Evolutionary conservation across 176 grass and related monocot species (phyloP), one percentile per base, ranked within the genome.

Genomic region (Chloris gayana): DNA sequence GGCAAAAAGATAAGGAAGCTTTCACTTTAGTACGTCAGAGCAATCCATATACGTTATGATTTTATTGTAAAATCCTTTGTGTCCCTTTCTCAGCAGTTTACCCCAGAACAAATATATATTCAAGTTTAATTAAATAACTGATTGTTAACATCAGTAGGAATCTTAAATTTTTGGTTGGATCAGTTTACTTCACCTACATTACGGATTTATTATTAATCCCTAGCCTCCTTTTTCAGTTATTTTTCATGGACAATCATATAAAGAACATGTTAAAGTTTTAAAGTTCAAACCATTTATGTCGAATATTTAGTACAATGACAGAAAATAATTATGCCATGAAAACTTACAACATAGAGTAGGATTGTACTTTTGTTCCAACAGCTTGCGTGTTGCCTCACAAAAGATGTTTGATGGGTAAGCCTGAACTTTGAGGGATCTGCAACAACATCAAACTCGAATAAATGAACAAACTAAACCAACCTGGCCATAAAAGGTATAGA

Each of bases 341-440:
- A 57, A 72, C 91, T 91, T 93, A 97, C 94, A 70, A 86, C 60
- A 87, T 97, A 97, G 35, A 97, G 73, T 32, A 90, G 10, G 50
- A 91, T 19, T 6, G 49, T 60, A 38, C 61, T 82, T 89, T 78
- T 85, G 83, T 77, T 98, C 72, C 88, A 87, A 85, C 77, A 81
- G 69, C 92, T 93, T 44, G 91, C 64, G 21, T 98, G 80, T 63
- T 73, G 56, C 37, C 69, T 89, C 71, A 98, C 92, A 62, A 98
- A 98, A 70, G 89, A 86, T 64, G 88, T 88, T 44, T 98, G 85
- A 62, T 79, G 75, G 42, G 92, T 82, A 77, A 94, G 91, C 49
- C 95, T 80, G 77, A 87, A 94, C 74, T 89, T 92, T n/a, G 91
- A 90, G 8, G 87, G 89, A 74, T 98, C 95, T 98, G 74, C 39